Base-by-base conservation (phyloP, 140 eudicot genomes). In the Anethum foeniculum region DNA sequence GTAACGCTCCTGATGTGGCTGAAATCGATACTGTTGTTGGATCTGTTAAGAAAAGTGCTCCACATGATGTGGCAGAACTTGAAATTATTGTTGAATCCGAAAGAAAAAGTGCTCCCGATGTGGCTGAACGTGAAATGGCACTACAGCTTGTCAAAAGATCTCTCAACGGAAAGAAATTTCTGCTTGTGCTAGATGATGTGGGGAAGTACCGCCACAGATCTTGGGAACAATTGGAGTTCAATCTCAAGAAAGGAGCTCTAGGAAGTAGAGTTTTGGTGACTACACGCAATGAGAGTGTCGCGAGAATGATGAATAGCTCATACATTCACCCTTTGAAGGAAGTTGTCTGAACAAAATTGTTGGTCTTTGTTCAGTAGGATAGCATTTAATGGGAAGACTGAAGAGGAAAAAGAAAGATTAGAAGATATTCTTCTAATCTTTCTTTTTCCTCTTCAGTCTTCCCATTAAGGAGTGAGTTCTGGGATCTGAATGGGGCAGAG, bases 111-210 rank as follows among this genome's bases (percentile, higher is more conserved):
- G 41, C n/a, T 2, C 82, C 82, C 4, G 65, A 72, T 16, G 78
- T 84, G 28, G 44, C 46, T 23, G 67, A 83, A 51, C 76, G 85
- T 41, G 75, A 82, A 28, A 13, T 79, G 30, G 80, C 77, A 16
- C 80, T 78, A 16, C 36, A 41, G 19, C 44, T 27, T 14, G 79
- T 89, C 13, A 79, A 39, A 73, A 27, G 51, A 23, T 36, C 69
- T 23, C 38, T 86, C 13, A 11, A 0, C 10, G 84, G 71, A 18
- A 82, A 85, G 75, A 84, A 41, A 77, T 85, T 81, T 60, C 39
- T 89, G 49, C 77, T 89, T 10, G 89, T 89, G 13, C 74, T 86
- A 14, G 90, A 89, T 75, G 93, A 89, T 68, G 88, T 89, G 6
- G 85, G 90, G 87, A 54, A 52, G 12, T 83, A 81, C 76, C 81